Evolutionary conservation across 805 yeast genomes (phyloP).

Genomic region (Ogataea trehaloabstinens): DNA sequence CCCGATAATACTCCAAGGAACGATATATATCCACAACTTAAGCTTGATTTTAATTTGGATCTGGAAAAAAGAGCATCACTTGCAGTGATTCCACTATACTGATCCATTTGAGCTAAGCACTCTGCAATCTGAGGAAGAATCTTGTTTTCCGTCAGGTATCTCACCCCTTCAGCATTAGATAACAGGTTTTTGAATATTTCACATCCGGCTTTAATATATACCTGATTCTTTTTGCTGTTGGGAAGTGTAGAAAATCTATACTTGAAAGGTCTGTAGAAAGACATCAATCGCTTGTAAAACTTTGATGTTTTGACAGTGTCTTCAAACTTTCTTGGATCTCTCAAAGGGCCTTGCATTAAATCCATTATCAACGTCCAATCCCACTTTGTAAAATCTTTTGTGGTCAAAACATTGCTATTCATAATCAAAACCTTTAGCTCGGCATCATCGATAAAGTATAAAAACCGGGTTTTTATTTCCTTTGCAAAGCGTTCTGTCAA

Average conservation of each 20-base stretch:
- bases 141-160: slow-evolving; percentile 67
- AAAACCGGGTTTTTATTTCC: slow-evolving; percentile 23
- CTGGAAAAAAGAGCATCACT: slow-evolving; percentile 72
- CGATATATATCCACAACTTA: slow-evolving; percentile 73
- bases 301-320: slow-evolving; percentile 79
- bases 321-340: slow-evolving; percentile 67
- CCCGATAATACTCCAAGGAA: slow-evolving; percentile 72
- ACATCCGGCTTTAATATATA: slow-evolving; percentile 71
- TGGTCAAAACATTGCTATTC: slow-evolving; percentile 68
- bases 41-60: slow-evolving; percentile 56
- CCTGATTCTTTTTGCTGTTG: slow-evolving; percentile 47
- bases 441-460: slow-evolving; percentile 49
- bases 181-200: slow-evolving; percentile 67
- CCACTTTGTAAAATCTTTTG: slow-evolving; percentile 84
- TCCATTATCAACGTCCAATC: slow-evolving; percentile 75
- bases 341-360: slow-evolving; percentile 81
- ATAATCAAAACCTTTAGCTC: slow-evolving; percentile 64
- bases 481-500: slow-evolving; percentile 15
- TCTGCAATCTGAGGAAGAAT: slow-evolving; percentile 86
- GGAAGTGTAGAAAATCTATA: slow-evolving; percentile 64
- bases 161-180: slow-evolving; percentile 61
- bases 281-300: slow-evolving; percentile 76
- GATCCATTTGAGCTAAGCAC: slow-evolving; percentile 81
- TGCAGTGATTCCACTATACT: slow-evolving; percentile 70
- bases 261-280: slow-evolving; percentile 91